These are phyloP conservation scores for Rhytidiadelphus loreus DNA, from an alignment of 225 moss, liverwort and hornwort genomes.

Conservation along the genomic window DNA sequence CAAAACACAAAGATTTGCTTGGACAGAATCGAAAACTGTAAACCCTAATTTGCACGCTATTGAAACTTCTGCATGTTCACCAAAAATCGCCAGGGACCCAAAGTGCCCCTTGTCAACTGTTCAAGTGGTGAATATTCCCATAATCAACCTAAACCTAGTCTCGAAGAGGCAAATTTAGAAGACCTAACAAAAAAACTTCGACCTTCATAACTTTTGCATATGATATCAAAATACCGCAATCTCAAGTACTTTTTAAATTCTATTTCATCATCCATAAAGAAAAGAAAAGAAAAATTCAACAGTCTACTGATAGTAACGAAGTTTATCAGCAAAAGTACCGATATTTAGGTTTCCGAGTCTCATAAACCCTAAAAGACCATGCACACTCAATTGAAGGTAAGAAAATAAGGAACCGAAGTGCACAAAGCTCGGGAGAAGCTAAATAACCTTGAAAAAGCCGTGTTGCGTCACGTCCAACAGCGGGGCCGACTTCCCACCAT, in stretches of 20 bases:
- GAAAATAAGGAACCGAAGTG: not conserved
- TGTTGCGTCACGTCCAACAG: constrained; percentile 45
- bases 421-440: not conserved
- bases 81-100: not conserved
- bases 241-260: too few relatives aligned
- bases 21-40: not conserved
- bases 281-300: too few relatives aligned
- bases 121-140: not conserved
- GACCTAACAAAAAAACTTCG: not conserved
- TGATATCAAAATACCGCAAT: too few relatives aligned
- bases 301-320: not conserved
- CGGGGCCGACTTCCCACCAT: constrained; percentile 26
- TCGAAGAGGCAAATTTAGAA: not conserved
- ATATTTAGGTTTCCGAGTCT: too few relatives aligned
- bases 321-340: not conserved
- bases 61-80: not conserved
- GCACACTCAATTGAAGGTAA: not conserved
- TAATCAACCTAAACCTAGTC: too few relatives aligned
- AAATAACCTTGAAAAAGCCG: constrained; percentile 31
- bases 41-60: too few relatives aligned
- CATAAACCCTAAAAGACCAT: not conserved
- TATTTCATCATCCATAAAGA: not conserved
- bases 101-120: too few relatives aligned
- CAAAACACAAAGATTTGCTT: not conserved
- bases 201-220: not conserved